Conservation (phyloP, 768 basidiomycete genomes). For the Coprinellus micaceus region DNA sequence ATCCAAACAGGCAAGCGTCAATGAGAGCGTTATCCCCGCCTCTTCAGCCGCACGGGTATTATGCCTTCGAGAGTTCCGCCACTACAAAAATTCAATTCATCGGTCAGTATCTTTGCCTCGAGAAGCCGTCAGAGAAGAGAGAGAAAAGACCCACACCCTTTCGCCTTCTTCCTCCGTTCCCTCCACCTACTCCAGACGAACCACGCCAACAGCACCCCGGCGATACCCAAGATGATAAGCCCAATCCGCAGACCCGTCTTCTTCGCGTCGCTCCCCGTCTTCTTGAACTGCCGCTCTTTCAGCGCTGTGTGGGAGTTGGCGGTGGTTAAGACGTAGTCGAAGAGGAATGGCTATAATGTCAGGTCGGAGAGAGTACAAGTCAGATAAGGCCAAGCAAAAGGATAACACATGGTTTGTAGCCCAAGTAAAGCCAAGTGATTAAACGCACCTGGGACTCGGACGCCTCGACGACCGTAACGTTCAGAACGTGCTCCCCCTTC, state of each 20-base stretch:
- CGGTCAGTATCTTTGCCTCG: too few relatives aligned
- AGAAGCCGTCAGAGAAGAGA: neutral
- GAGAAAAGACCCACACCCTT: slow-evolving; percentile 5
- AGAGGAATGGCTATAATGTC: slow-evolving; percentile 2
- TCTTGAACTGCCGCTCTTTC: slow-evolving; percentile 1
- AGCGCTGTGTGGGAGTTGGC: slow-evolving; percentile 7
- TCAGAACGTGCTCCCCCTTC: neutral
- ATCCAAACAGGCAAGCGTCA: too few relatives aligned
- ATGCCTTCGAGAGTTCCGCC: too few relatives aligned
- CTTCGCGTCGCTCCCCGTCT: neutral
- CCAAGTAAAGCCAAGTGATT: too few relatives aligned
- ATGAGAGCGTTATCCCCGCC: too few relatives aligned
- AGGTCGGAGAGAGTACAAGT: neutral
- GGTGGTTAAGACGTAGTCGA: slow-evolving; percentile 5
- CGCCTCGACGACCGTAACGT: slow-evolving; percentile 4
- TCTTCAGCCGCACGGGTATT: too few relatives aligned
- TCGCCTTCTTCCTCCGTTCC: slow-evolving; percentile 4
- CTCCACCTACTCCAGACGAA: neutral
- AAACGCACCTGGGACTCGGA: slow-evolving; percentile 6
- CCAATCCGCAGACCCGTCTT: slow-evolving; percentile 5
- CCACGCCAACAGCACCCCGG: neutral
- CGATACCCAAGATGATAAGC: slow-evolving; percentile 8
- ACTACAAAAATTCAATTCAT: too few relatives aligned
- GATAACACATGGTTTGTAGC: neutral
- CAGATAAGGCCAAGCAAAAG: neutral